A percentile compares a stretch with the other conserved stretches of the same genome.
Conservation (phyloP, 192 early-diverging fungal species). For the Coemansia sp. region DNA sequence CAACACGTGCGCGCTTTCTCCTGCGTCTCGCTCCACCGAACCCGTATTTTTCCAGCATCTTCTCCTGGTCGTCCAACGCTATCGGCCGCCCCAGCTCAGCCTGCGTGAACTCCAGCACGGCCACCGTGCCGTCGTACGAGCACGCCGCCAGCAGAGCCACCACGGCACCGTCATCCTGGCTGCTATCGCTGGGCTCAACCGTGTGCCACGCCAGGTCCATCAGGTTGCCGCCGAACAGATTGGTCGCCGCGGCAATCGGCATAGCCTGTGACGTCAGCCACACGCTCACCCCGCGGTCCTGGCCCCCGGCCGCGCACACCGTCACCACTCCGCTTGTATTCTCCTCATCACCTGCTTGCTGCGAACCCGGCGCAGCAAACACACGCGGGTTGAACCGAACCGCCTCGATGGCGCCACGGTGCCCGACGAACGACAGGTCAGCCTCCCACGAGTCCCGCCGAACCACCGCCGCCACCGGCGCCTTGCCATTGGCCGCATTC, state of each 20-base stretch:
- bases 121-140: slow-evolving; percentile 89
- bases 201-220: slow-evolving; percentile 87
- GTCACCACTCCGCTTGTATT: slow-evolving; percentile 12
- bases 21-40: slow-evolving; percentile 6
- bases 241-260: slow-evolving; percentile 67
- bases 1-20: background rate
- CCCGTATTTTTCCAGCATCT: slow-evolving; percentile 29
- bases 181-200: slow-evolving; percentile 53
- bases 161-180: background rate
- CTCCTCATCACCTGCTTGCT: background rate
- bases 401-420: slow-evolving; percentile 82
- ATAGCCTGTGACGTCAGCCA: slow-evolving; percentile 79
- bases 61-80: slow-evolving; percentile 63
- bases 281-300: slow-evolving; percentile 82
- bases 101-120: slow-evolving; percentile 65
- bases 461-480: slow-evolving; percentile 80
- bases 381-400: slow-evolving; percentile 85
- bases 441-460: slow-evolving; percentile 71
- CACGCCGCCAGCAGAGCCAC: slow-evolving; percentile 70
- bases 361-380: slow-evolving; percentile 50
- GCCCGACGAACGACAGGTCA: slow-evolving; percentile 84
- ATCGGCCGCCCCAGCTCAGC: slow-evolving; percentile 69
- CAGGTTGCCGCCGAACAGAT: slow-evolving; percentile 79
- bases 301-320: slow-evolving; percentile 85
- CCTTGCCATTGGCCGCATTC: slow-evolving; percentile 78